A percentile compares a stretch with the other conserved stretches of the same genome.
Evolutionary conservation across 805 yeast species (phyloP).

Genomic region (Nakazawaea ishiwadae): DNA sequence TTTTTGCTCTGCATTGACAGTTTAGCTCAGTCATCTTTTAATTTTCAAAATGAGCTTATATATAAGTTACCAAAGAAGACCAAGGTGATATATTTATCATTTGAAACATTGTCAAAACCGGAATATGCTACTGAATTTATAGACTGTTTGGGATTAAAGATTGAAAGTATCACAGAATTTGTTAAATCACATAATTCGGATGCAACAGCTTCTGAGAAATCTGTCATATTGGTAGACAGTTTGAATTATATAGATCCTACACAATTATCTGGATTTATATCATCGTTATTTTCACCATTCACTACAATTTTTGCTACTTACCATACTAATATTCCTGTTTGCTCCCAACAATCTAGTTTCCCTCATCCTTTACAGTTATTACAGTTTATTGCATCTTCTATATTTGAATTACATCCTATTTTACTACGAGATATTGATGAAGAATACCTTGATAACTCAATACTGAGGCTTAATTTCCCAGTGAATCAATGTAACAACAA

Average conservation of each 20-base stretch:
- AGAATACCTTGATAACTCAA: conserved; percentile 38
- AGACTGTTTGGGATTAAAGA: conserved; percentile 31
- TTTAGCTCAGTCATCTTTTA: conserved; percentile 59
- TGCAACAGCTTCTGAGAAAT: conserved; percentile 20
- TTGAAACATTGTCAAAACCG: conserved; percentile 59
- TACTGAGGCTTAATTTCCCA: conserved; percentile 43
- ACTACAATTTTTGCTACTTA: conserved; percentile 26
- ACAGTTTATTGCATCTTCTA: conserved; percentile 69
- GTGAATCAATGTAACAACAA: conserved; percentile 41
- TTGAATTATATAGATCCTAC: conserved; percentile 51
- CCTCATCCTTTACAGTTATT: conserved; percentile 53
- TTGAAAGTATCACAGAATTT: conserved; percentile 11
- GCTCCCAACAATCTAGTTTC: conserved; percentile 27
- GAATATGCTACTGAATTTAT: conserved; percentile 42
- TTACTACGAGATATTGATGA: conserved; percentile 30
- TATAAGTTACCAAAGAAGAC: conserved; percentile 29
- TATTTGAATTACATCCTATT: conserved; percentile 56
- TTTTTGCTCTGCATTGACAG: conserved; percentile 68
- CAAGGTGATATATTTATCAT: conserved; percentile 54
- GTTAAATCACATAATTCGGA: conserved; percentile 9
- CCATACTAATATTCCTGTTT: background rate
- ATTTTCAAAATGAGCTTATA: conserved; percentile 55
- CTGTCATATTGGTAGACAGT: conserved; percentile 60
- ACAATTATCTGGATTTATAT: conserved; percentile 44
- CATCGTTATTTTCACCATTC: conserved; percentile 35